Base-by-base conservation (phyloP, 768 basidiomycete genomes). In the Glaciozyma antarctica region DNA sequence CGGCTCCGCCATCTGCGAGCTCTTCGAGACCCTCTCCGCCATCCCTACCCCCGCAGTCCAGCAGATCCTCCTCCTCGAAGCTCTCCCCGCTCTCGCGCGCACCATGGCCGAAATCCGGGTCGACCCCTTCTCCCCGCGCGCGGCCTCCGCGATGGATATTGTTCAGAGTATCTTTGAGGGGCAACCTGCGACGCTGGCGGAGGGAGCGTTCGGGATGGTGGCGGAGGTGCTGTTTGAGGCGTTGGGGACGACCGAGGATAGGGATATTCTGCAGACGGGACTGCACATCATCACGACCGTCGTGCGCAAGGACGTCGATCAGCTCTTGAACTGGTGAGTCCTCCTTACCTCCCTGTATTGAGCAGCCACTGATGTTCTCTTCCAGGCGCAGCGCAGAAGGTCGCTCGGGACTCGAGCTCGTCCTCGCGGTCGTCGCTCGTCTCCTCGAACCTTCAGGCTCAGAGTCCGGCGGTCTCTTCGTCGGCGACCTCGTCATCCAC, bases 401-500 rank as follows among this genome's bases (percentile, higher is more conserved):
- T 26, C 82, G 84, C 67, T 82, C 82, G 32, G 94, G 94, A 19
- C 82, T 97, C 15, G 83, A 86, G 44, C 81, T 85, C 65, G 81
- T 88, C 21, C 80, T 97, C 54, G 80, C 81, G 17, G 78, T 95
- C 49, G 84, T 97, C 44, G 89, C 87, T 32, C 84, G 83, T 67
- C 82, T 88, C 53, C 79, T 99, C 32, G 82, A 85, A 63, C 81
- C 80, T 0, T 83, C 80, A 65, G 84, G 88, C 68, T 88, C 91
- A 67, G 95, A 99, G 76, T 87, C 92, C 0, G 91, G 88, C 48
- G 94, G 93, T 15, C 82, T 98, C 26, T 87, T 88, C 60, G 87
- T 97, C 55, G 95, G 95, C 24, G 94, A 98, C 73, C 80, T 99
- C 51, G 88, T 99, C 74, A 88, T 98, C 69, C 92, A 97, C 72